Evolutionary conservation across 176 grass and related monocot species (phyloP).

Genomic region (Oropetium thomaeum): DNA sequence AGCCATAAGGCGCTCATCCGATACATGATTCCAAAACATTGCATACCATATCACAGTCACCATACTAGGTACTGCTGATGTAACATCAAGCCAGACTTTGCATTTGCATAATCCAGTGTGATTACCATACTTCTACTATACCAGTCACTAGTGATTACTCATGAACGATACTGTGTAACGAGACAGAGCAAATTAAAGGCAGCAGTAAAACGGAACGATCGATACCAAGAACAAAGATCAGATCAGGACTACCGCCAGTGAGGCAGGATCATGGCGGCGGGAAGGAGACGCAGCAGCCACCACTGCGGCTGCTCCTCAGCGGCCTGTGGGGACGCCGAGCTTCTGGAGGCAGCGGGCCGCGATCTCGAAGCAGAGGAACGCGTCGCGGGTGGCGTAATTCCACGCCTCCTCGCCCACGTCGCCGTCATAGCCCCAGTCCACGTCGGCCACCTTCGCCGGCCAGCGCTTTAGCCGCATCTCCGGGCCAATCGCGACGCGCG

Average conservation of each 20-base stretch:
- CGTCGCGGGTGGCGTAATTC: constrained; percentile 24
- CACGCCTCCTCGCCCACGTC: neutral
- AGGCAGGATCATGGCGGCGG: neutral
- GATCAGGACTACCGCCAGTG: constrained; percentile 3
- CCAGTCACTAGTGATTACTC: neutral
- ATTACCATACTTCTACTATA: no score
- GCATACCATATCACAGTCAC: neutral
- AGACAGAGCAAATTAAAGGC: neutral
- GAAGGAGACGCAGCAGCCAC: neutral
- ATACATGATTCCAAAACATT: neutral
- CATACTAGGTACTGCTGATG: neutral
- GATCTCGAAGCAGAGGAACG: constrained; percentile 44
- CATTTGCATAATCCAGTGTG: neutral
- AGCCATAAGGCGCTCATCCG: neutral
- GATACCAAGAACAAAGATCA: constrained; percentile 21
- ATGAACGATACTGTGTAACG: neutral
- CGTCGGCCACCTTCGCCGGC: neutral
- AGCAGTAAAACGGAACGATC: neutral
- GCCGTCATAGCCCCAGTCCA: constrained; percentile 12
- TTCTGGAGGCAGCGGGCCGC: constrained; percentile 19
- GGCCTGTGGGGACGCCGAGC: constrained; percentile 12
- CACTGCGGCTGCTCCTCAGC: neutral
- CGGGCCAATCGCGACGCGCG: constrained; percentile 27
- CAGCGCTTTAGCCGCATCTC: constrained; percentile 32
- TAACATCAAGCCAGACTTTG: neutral